phyloP scores from a whole-genome alignment of 2,329 filamentous ascomycete genomes.

The Phyllachora maydis region DNA sequence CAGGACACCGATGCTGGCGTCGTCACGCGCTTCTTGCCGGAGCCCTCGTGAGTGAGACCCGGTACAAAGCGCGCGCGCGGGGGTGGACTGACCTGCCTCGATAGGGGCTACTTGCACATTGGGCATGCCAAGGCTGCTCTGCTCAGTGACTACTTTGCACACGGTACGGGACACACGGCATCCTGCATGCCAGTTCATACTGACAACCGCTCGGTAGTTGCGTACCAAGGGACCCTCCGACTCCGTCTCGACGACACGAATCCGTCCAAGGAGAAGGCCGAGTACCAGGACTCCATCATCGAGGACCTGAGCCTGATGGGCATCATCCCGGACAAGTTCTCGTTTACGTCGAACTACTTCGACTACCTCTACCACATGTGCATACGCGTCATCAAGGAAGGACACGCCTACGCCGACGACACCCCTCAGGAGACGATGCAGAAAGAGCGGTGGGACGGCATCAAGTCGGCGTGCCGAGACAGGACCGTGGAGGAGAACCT shows the following conservation, averaged over 20 bases:
- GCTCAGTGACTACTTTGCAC: constrained; percentile 91
- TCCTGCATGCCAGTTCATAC: no score
- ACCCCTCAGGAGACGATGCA: constrained; percentile 81
- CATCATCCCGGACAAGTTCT: constrained; percentile 69
- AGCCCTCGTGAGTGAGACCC: constrained; percentile 55
- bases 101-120: constrained; percentile 71
- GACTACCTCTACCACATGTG: constrained; percentile 76
- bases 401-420: constrained; percentile 85
- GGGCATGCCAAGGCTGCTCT: constrained; percentile 59
- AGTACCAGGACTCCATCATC: constrained; percentile 85
- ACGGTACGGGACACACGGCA: no score
- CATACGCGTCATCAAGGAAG: constrained; percentile 65
- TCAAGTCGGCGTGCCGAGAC: constrained; percentile 64
- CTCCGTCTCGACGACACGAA: constrained; percentile 96
- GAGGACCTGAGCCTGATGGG: constrained; percentile 84
- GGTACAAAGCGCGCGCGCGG: not conserved
- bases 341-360: constrained; percentile 93
- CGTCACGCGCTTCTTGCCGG: constrained; percentile 79
- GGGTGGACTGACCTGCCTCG: constrained; percentile 1
- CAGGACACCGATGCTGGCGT: constrained; percentile 75
- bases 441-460: constrained; percentile 63
- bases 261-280: constrained; percentile 89
- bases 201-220: no score
- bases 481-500: constrained; percentile 66
- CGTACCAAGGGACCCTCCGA: constrained; percentile 77